Evolutionary conservation across 768 basidiomycete genomes (phyloP), one percentile per base, ranked within the genome.

Genomic region (Megacollybia marginata): DNA sequence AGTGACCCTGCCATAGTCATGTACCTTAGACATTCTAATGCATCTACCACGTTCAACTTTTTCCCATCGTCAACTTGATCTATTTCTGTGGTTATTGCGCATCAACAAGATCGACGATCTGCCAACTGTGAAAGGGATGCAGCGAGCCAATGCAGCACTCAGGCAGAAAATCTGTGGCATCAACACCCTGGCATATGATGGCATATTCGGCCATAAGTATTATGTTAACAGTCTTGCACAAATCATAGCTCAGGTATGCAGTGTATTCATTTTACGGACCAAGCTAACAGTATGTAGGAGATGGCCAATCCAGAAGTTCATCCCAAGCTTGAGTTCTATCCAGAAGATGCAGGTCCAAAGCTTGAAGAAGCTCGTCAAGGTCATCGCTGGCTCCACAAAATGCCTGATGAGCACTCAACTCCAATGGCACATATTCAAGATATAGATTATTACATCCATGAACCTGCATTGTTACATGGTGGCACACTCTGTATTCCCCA

Each of bases 261-360:
- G 35, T 36, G 10, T 36, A 10, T 16, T 36, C 16, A 16, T 36
- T 36, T 36, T 10, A 10, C 10, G 35, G 10, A 10, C 16, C 16
- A 10, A 10, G 10, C 66, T 64, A 15, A 15, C 40, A n/a, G 33
- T 28, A 15, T 42, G 7, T 42, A 69, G 67, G 70, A 70, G 57
- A 65, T 68, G 59, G 55, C 63, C 1, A 71, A 71, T 47, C 68
- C 68, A 0, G 23, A 40, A n/a, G 62, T 72, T 11, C 57, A 62
- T n/a, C n/a, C n/a, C n/a, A n/a, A n/a, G n/a, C n/a, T n/a, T n/a
- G n/a, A n/a, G n/a, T n/a, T n/a, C n/a, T 66, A 65, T 48, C 67
- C 68, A 6, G 65, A 70, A 52, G 69, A 70, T 52, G 49, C 44
- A 19, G 62, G 65, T 1, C 23, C 19, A 2, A 19, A 49, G 2